Percentiles rank a stretch among this genome's conserved stretches.
phyloP scores from a whole-genome alignment of 2,329 filamentous ascomycete genomes.

The Neonectria faginata region DNA sequence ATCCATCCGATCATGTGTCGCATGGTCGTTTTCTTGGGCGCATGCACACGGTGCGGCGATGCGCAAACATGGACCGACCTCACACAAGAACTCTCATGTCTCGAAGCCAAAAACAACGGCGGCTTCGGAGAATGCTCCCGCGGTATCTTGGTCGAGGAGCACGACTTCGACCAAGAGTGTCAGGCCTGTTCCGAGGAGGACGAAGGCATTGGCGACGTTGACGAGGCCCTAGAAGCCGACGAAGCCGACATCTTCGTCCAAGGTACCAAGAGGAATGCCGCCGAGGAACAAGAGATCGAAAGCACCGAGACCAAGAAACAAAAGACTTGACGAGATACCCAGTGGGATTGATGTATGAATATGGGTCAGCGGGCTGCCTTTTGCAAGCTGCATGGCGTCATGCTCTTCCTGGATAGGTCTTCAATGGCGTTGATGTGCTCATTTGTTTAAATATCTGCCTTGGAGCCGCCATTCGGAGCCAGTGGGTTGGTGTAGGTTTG shows the following conservation, averaged over 20 bases:
- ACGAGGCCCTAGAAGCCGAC: conserved; percentile 39
- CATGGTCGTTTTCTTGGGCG: conserved; percentile 57
- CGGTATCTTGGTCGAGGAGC: conserved; percentile 57
- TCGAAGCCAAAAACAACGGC: conserved; percentile 62
- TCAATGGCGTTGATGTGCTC: conserved; percentile 30
- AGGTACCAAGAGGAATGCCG: conserved; percentile 37
- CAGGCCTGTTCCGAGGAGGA: conserved; percentile 56
- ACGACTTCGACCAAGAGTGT: conserved; percentile 62
- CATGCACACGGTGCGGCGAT: conserved; percentile 57
- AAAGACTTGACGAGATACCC: conserved; percentile 41
- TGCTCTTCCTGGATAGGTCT: conserved; percentile 14
- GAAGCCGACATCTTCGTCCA: conserved; percentile 16
- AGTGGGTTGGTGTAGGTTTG: conserved; percentile 8
- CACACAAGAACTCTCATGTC: conserved; percentile 59
- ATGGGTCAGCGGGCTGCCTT: conserved; percentile 7
- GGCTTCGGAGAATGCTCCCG: conserved; percentile 57
- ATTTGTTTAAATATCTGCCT: conserved; percentile 10
- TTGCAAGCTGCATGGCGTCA: conserved; percentile 12
- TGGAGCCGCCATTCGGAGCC: conserved; percentile 11
- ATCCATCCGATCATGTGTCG: conserved; percentile 57
- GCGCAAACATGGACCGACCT: conserved; percentile 58
- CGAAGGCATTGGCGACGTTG: conserved; percentile 57
- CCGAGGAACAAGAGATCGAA: conserved; percentile 36
- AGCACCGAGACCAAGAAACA: conserved; percentile 46
- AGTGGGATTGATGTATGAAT: conserved; percentile 5